These are phyloP conservation scores for Monoraphidium neglectum DNA, from an alignment of 139 green algal genomes.

Conservation along the genomic window DNA sequence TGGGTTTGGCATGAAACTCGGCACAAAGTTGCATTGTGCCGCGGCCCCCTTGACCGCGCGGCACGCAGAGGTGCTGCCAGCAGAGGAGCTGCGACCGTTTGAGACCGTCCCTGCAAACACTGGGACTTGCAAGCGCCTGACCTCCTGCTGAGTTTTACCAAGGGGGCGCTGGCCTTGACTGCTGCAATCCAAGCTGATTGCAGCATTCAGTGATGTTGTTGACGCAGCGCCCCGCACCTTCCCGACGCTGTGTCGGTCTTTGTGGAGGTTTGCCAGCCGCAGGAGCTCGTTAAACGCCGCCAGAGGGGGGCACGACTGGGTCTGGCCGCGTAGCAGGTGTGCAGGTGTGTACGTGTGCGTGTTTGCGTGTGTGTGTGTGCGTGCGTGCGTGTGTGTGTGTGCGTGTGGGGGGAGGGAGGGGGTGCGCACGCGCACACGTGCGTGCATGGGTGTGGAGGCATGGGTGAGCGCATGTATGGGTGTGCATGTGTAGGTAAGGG, in stretches of 20 bases:
- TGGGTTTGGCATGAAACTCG: not conserved
- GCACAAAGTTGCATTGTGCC: too few species aligned
- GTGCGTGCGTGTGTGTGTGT: too few species aligned
- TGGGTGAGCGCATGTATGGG: too few species aligned
- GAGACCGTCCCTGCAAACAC: not conserved
- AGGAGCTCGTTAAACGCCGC: constrained; percentile 24
- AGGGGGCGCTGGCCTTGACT: not conserved
- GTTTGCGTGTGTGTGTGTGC: not conserved
- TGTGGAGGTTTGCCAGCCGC: constrained; percentile 4
- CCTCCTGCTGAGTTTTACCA: not conserved
- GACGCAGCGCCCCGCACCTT: constrained; percentile 12
- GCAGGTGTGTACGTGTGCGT: not conserved
- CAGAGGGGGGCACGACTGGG: constrained; percentile 13
- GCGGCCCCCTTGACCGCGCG: too few species aligned
- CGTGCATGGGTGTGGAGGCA: too few species aligned
- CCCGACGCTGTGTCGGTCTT: not conserved
- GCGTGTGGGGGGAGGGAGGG: too few species aligned
- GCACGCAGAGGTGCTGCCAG: not conserved
- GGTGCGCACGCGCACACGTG: too few species aligned
- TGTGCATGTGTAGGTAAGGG: too few species aligned
- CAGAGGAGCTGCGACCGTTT: not conserved
- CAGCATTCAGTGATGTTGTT: not conserved
- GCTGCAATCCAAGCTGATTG: not conserved
- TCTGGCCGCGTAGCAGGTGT: not conserved
- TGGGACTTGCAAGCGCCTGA: not conserved